A percentile compares a stretch with the other conserved stretches of the same genome.
These are phyloP conservation scores for Geum urbanum DNA, from an alignment of 306 rosid genomes.

Conservation along the genomic window DNA sequence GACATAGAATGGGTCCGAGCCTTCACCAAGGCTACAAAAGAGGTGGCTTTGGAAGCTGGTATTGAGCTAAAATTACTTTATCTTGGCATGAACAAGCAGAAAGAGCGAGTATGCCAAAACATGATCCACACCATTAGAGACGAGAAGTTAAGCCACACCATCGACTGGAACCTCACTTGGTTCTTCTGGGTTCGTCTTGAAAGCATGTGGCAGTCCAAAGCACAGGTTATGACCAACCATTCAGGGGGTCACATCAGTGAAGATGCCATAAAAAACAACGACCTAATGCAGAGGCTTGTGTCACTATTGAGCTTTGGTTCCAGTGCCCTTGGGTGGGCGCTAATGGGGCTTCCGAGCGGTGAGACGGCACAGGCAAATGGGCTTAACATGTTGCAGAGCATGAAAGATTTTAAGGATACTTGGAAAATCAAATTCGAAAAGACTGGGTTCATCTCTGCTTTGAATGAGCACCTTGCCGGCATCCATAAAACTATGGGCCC, in stretches of 20 bases:
- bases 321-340: slow-evolving; percentile 22
- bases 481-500: slow-evolving; percentile 9
- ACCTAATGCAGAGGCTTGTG: slow-evolving; percentile 26
- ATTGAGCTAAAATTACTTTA: slow-evolving; percentile 49
- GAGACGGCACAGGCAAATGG: slow-evolving; percentile 20
- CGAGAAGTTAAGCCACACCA: slow-evolving; percentile 36
- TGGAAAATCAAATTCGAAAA: background rate
- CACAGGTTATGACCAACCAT: background rate
- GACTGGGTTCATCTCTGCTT: slow-evolving; percentile 20
- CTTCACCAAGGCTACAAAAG: slow-evolving; percentile 31
- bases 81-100: slow-evolving; percentile 52
- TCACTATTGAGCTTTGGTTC: slow-evolving; percentile 38
- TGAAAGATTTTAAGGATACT: background rate
- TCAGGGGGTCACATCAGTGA: background rate
- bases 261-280: slow-evolving; percentile 16
- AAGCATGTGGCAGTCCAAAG: slow-evolving; percentile 28
- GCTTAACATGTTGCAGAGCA: slow-evolving; percentile 12
- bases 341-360: background rate
- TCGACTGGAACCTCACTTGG: slow-evolving; percentile 45
- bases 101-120: slow-evolving; percentile 29
- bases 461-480: slow-evolving; percentile 14
- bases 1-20: slow-evolving; percentile 53
- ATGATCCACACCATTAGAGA: slow-evolving; percentile 4
- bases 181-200: slow-evolving; percentile 56
- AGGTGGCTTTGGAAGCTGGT: slow-evolving; percentile 28